Percentiles rank a stretch among this genome's conserved stretches.
These are phyloP conservation scores for Auriscalpium vulgare DNA, from an alignment of 768 basidiomycete species.

Conservation along the genomic window DNA sequence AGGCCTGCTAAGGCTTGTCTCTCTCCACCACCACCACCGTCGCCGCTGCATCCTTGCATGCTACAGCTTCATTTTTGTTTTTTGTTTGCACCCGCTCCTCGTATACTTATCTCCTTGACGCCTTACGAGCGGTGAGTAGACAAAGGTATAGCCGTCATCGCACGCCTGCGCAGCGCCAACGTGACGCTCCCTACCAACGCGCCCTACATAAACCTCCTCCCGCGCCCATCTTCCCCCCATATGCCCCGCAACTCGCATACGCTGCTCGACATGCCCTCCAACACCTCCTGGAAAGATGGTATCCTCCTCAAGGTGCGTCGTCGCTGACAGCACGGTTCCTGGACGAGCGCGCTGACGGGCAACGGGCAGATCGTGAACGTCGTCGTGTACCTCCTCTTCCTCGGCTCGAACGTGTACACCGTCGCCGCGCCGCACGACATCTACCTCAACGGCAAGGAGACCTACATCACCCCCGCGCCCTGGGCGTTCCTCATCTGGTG, in stretches of 20 bases:
- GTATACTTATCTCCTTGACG: too few species aligned
- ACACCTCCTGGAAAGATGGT: conserved; percentile 60
- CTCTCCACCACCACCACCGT: too few species aligned
- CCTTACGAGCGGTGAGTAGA: too few species aligned
- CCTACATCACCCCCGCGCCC: conserved; percentile 90
- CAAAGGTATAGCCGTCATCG: too few species aligned
- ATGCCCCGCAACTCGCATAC: neutral
- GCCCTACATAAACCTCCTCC: neutral
- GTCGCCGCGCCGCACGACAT: conserved; percentile 66
- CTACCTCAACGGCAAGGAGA: conserved; percentile 72
- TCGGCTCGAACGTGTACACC: conserved; percentile 88
- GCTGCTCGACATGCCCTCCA: conserved; percentile 3
- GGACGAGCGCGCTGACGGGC: neutral
- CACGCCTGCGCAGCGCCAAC: too few species aligned
- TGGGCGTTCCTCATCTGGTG: conserved; percentile 92
- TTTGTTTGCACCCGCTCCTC: too few species aligned
- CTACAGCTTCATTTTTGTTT: too few species aligned
- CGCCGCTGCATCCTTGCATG: too few species aligned
- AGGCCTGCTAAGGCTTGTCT: too few species aligned
- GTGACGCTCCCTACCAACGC: too few species aligned
- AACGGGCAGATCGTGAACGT: conserved; percentile 57
- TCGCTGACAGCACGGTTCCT: neutral
- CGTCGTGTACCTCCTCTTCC: conserved; percentile 73
- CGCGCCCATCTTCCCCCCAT: neutral
- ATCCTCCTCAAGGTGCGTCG: conserved; percentile 66